These are phyloP conservation scores for Fraxinus sp. DNA, from an alignment of 305 asterid species.

Conservation along the genomic window DNA sequence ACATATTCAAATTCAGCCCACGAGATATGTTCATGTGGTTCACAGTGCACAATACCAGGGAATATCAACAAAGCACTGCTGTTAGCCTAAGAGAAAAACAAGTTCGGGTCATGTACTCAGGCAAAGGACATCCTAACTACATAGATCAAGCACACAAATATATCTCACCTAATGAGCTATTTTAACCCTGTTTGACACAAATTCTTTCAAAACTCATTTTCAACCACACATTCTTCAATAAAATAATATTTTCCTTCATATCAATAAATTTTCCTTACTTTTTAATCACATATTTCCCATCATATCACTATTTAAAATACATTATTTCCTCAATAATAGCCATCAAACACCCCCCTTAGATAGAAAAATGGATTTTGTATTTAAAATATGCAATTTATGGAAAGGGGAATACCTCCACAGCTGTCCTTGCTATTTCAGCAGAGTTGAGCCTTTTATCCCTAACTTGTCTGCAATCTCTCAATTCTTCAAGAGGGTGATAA, in stretches of 20 bases:
- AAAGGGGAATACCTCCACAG: constrained; percentile 59
- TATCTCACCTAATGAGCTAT: background rate
- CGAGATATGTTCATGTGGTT: constrained; percentile 70
- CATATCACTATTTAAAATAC: no score
- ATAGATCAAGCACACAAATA: background rate
- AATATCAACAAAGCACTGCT: constrained; percentile 56
- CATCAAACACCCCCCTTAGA: background rate
- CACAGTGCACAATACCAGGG: constrained; percentile 62
- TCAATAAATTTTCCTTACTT: no score
- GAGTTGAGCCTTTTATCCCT: constrained; percentile 54
- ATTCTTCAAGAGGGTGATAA: constrained; percentile 83
- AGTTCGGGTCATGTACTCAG: constrained; percentile 23
- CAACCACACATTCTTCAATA: no score
- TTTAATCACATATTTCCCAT: no score
- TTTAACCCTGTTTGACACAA: background rate
- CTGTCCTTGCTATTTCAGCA: constrained; percentile 76
- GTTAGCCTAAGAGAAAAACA: constrained; percentile 51
- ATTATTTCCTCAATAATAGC: no score
- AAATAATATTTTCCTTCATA: no score
- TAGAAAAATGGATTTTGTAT: constrained; percentile 22
- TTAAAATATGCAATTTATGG: constrained; percentile 12
- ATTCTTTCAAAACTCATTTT: no score
- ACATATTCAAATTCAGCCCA: constrained; percentile 73
- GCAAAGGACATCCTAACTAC: constrained; percentile 15
- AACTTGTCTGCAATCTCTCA: constrained; percentile 46